Evolutionary conservation across 495 filamentous ascomycete genomes (phyloP), one percentile per base, ranked within the genome.

Genomic region (Penicillium simplicissimum): DNA sequence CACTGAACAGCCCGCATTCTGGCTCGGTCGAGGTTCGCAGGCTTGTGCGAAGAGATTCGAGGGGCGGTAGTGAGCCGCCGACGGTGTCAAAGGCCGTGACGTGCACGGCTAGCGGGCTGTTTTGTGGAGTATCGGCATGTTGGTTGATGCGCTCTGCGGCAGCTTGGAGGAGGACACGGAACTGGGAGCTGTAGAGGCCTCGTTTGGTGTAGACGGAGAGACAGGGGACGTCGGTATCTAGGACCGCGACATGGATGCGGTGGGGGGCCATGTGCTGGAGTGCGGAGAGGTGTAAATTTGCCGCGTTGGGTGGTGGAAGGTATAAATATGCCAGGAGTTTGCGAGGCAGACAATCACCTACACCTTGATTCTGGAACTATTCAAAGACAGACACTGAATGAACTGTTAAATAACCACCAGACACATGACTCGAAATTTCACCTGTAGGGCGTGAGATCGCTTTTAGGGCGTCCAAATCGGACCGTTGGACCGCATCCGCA

Each of bases 151-250:
- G 71, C 11, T 57, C 33, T 2, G 75, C 71, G 9, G 76, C 74
- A 25, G 63, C 40, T 63, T 75, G 70, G 9, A 79, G 71, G 0
- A 79, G 68, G 1, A 23, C 38, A 6, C 68, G 70, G 63, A 79
- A 79, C 37, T 75, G 73, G 1, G 76, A 73, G 51, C 71, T 76
- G 62, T 76, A 78, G 40, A 79, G 65, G 42, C 76, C 75, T 4
- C 73, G 74, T 21, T 65, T 43, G 34, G 55, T 52, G 61, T 78
- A 78, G 57, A 78, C 69, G 36, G 68, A 57, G 35, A 70, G 69
- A 17, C 75, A 73, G 47, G 76, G 76, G 25, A 76, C 58, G 61
- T 79, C 76, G 47, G 69, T 62, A 62, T 81, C 78, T 38, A 81
- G 67, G 48, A 76, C 67, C 28, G 78, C 78, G 61, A 81, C 67